Percentiles rank a stretch among this genome's conserved stretches.
phyloP scores from a whole-genome alignment of 352 stramenopile genomes.

The Phytophthora ohioensis region DNA sequence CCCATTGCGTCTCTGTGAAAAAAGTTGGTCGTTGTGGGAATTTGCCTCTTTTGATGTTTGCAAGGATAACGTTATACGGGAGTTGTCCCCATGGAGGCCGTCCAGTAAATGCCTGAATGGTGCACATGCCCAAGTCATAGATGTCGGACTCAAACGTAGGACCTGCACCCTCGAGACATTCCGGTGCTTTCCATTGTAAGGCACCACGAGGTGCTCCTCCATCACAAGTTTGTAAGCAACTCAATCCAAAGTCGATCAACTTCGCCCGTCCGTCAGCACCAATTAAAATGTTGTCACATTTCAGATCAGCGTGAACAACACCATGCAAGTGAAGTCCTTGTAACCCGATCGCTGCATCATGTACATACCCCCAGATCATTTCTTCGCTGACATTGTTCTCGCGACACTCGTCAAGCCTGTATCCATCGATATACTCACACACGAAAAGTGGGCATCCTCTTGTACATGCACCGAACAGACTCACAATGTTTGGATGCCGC shows the following conservation, averaged over 20 bases:
- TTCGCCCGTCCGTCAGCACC: conserved; percentile 29
- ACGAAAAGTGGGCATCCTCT: not conserved
- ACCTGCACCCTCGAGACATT: not conserved
- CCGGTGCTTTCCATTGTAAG: conserved; percentile 11
- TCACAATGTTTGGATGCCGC: not conserved
- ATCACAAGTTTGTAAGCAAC: not conserved
- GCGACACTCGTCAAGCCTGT: too few relatives aligned
- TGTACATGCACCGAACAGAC: not conserved
- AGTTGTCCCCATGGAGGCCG: not conserved
- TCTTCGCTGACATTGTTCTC: too few relatives aligned
- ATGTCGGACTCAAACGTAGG: not conserved
- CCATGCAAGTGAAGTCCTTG: not conserved
- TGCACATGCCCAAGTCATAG: not conserved
- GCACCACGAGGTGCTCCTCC: not conserved
- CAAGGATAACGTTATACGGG: not conserved
- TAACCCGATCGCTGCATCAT: conserved; percentile 26
- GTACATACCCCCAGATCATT: not conserved
- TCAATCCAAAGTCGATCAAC: conserved; percentile 37
- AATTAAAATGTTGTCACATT: conserved; percentile 39
- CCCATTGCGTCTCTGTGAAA: not conserved
- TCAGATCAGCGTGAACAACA: conserved; percentile 36
- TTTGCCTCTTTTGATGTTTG: not conserved
- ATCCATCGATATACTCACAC: not conserved
- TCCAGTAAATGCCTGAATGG: not conserved
- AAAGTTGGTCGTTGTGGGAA: not conserved